Evolutionary conservation across 495 filamentous ascomycete genomes (phyloP).

Genomic region (Podospora conica): DNA sequence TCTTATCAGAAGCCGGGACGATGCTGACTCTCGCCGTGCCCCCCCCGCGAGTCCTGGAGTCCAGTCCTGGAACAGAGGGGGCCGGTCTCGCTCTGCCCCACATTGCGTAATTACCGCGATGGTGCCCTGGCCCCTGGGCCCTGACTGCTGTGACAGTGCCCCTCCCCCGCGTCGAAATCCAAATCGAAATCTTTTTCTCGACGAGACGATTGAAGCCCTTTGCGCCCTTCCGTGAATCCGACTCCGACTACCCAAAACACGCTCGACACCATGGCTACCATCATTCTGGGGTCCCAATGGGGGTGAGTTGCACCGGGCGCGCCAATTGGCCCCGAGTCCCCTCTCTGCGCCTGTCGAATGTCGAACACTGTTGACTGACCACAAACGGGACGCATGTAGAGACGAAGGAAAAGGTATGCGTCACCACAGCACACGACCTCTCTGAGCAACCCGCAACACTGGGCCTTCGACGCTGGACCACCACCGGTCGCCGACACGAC

Average conservation of each 20-base stretch:
- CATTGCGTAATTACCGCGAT: neutral
- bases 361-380: constrained; percentile 9
- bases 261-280: constrained; percentile 15
- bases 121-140: neutral
- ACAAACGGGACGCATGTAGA: constrained; percentile 32
- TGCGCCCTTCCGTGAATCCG: neutral
- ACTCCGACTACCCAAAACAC: neutral
- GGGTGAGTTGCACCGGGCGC: constrained; percentile 1
- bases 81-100: neutral
- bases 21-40: neutral
- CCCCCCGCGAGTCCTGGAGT: neutral
- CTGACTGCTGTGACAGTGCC: constrained; percentile 3
- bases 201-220: neutral
- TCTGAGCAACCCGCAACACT: neutral
- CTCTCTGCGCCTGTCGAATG: constrained; percentile 8
- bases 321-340: constrained; percentile 8
- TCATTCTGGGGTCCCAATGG: constrained; percentile 19
- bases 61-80: neutral
- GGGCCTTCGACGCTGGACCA: neutral
- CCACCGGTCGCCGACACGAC: neutral
- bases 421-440: neutral
- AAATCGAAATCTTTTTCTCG: too few species aligned
- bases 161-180: constrained; percentile 19
- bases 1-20: neutral
- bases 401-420: constrained; percentile 67